phyloP scores from a whole-genome alignment of 495 filamentous ascomycete species.

The Penicillium paradoxum region DNA sequence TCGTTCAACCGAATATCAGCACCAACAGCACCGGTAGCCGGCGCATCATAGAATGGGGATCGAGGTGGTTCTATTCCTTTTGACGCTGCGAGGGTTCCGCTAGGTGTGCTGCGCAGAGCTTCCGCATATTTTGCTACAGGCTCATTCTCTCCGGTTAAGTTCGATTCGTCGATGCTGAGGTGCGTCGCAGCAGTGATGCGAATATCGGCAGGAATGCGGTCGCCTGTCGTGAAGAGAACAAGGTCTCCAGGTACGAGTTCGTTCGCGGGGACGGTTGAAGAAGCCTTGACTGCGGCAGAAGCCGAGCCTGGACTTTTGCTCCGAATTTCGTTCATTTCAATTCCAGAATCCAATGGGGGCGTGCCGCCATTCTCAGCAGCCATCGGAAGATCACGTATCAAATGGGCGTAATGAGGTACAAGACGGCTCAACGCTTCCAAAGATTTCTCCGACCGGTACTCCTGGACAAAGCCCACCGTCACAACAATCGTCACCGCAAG shows the following conservation, averaged over 20 bases:
- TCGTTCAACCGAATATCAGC: slow-evolving; percentile 61
- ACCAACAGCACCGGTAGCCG: slow-evolving; percentile 58
- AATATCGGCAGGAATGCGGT: slow-evolving; percentile 94
- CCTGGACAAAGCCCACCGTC: slow-evolving; percentile 92
- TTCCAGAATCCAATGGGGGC: slow-evolving; percentile 27
- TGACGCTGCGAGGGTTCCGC: slow-evolving; percentile 12
- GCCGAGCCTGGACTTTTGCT: slow-evolving; percentile 35
- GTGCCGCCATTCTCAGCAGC: slow-evolving; percentile 21
- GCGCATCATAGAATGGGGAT: slow-evolving; percentile 56
- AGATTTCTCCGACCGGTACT: slow-evolving; percentile 96
- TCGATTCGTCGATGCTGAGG: slow-evolving; percentile 92
- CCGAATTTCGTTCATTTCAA: slow-evolving; percentile 43
- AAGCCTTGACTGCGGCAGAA: slow-evolving; percentile 61
- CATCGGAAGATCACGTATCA: slow-evolving; percentile 59
- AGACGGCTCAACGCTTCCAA: slow-evolving; percentile 91
- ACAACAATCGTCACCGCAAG: slow-evolving; percentile 96
- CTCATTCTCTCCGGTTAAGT: slow-evolving; percentile 95
- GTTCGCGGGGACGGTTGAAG: slow-evolving; percentile 75
- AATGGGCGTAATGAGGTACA: slow-evolving; percentile 89
- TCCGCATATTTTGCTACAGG: slow-evolving; percentile 73
- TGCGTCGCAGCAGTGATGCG: slow-evolving; percentile 86
- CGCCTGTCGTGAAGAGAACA: slow-evolving; percentile 88
- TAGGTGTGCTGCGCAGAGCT: slow-evolving; percentile 40
- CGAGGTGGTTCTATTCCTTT: slow-evolving; percentile 40
- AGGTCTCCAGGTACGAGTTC: slow-evolving; percentile 90